A percentile compares a stretch with the other conserved stretches of the same genome.
Conservation (phyloP, 1,139 yeast species). For the Suhomyces choctaworum region DNA sequence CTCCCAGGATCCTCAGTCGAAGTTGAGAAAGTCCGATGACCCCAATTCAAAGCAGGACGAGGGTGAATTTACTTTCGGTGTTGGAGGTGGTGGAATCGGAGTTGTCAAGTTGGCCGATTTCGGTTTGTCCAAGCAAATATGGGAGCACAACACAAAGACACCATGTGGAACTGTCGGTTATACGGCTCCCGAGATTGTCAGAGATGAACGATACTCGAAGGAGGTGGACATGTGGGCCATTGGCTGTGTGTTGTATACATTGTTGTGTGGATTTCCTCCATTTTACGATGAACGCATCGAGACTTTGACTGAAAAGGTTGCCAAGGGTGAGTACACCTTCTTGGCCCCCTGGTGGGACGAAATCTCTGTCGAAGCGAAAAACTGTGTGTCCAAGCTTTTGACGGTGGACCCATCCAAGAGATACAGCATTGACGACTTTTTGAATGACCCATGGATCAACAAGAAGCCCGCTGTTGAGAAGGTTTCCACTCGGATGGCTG, state of each 20-base stretch:
- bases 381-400: slow-evolving; percentile 69
- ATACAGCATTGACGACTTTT: slow-evolving; percentile 74
- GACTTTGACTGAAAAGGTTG: slow-evolving; percentile 58
- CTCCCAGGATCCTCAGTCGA: slow-evolving; percentile 36
- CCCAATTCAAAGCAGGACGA: slow-evolving; percentile 52
- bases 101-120: slow-evolving; percentile 56
- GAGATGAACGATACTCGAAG: slow-evolving; percentile 58
- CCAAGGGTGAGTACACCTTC: slow-evolving; percentile 57
- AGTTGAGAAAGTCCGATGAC: slow-evolving; percentile 48
- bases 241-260: slow-evolving; percentile 61
- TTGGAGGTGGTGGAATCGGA: slow-evolving; percentile 57
- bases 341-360: slow-evolving; percentile 68
- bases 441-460: slow-evolving; percentile 82
- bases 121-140: slow-evolving; percentile 57
- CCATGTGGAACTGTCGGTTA: slow-evolving; percentile 68
- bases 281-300: slow-evolving; percentile 60
- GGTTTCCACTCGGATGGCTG: not conserved
- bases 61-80: slow-evolving; percentile 47
- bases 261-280: slow-evolving; percentile 64
- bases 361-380: slow-evolving; percentile 53
- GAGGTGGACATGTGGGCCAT: slow-evolving; percentile 68
- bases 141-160: slow-evolving; percentile 60
- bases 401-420: slow-evolving; percentile 81
- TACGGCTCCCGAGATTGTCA: slow-evolving; percentile 62
- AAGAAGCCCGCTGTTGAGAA: slow-evolving; percentile 12